Evolutionary conservation across 163 green algal species (phyloP), one percentile per base, ranked within the genome.

Genomic region (Chlorella variabilis): DNA sequence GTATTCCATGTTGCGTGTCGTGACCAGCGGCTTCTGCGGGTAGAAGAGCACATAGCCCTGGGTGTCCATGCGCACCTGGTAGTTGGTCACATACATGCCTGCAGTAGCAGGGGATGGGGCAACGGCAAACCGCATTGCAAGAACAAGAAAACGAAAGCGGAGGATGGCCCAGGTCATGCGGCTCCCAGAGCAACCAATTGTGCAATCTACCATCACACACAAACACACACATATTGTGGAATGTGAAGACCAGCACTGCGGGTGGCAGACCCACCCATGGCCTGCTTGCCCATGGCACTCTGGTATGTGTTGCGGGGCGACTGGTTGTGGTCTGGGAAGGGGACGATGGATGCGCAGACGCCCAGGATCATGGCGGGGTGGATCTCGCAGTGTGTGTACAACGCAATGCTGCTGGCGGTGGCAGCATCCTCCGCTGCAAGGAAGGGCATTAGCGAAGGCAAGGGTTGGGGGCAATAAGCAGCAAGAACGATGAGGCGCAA

Each of bases 281-380:
- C 96, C 92, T 99, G 97, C 92, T 99, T 99, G 86, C 96, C 96
- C 97, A 99, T 99, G 78, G 97, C 96, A 13, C 74, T 93, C 90
- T 97, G 94, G 84, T 96, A 97, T 33, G 92, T 97, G 89, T 98
- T 98, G 54, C 94, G 89, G 9, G 95, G 93, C 17, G 89, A 96
- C 92, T 98, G 96, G 88, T 99, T 99, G 94, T 99, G 96, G 87
- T 99, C 96, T 0, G 97, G 97, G 91, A 99, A 99, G 49, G 97
- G 97, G 70, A 99, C 98, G 90, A 99, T 99, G 79, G 92, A 97
- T 6, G 93, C 96, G 82, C 96, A 99, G 39, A 99, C 95, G 42
- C 97, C 97, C 70, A 99, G 91, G 88, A 99, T 99, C 95, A 99
- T 98, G 70, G 90, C 90, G 0, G 97, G 97, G 87, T 99, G 97